Base-by-base conservation (phyloP, 306 rosid species). In the Sicyos edulis region DNA sequence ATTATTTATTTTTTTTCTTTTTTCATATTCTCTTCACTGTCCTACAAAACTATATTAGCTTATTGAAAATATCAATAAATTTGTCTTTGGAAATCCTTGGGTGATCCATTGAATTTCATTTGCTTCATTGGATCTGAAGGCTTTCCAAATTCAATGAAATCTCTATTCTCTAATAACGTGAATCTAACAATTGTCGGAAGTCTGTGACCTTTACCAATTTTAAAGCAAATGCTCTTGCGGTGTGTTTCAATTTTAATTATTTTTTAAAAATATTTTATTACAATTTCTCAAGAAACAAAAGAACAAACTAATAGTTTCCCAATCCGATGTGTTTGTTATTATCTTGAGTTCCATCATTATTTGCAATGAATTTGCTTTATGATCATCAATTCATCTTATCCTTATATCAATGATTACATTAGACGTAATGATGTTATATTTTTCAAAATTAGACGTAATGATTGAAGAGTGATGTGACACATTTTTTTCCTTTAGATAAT, bases 1-100 rank as follows among this genome's bases (percentile, higher is more conserved):
- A 73, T n/a, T 82, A 73, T n/a, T 21, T 55, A 64, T 63, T 72
- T 78, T 59, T 66, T 47, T 68, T 45, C 47, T 9, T 42, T 42
- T 47, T 16, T 14, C 42, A 47, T 68, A 67, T 21, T 47, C 40
- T 71, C 52, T 71, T 10, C 63, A 29, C 75, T 70, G 78, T 71
- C 62, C 58, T 69, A 59, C 44, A 77, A 72, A 77, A 63, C 81
- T 80, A 63, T 74, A 77, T 73, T 76, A 79, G 92, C 70, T 73
- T 66, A 84, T 56, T 78, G 87, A 82, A 77, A 76, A 56, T 84
- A 74, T 77, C 32, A 76, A 85, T 83, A 88, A 79, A 79, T 72
- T 70, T 75, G 83, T 66, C 53, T 78, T 78, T 78, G 71, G 76
- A 78, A 80, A 69, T 24, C 59, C 82, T 61, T 55, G 5, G 12